Evolutionary conservation across 805 yeast genomes (phyloP), one percentile per base, ranked within the genome.

Genomic region (Suhomyces tanzawaensis): DNA sequence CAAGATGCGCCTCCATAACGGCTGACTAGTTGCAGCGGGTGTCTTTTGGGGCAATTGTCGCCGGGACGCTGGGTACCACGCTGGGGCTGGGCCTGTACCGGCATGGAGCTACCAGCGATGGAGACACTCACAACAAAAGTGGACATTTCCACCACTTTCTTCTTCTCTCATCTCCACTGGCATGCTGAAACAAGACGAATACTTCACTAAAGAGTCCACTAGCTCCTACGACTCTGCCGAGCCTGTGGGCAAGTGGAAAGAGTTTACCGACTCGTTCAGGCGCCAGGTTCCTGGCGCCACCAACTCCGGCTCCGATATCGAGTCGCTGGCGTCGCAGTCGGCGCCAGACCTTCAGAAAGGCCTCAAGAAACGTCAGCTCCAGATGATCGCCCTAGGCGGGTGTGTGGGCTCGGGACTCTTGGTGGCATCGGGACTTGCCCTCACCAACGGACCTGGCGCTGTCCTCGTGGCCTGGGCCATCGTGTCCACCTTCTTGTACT

Each of bases 341-440:
- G 33, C 36, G 25, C 34, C 34, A 21, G 36, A 31, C 16, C 46
- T 57, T 16, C 48, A 52, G 29, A 54, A 55, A 29, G 52, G 53
- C 13, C 53, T 58, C 23, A 60, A 58, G 28, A 55, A 58, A 36
- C 41, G 65, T 35, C 68, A 62, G 39, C 40, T 62, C 7, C 66
- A 58, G 43, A 60, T 68, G 61, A 68, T 68, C 34, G 64, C 71
- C 4, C 50, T 68, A 19, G 70, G 71, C 4, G 70, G 71, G 1
- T 66, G 72, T 44, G 67, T 68, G 14, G 73, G 73, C 0, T 52
- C 63, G 19, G 73, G 73, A 4, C 52, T 68, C 29, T 61, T 68
- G 39, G 64, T 68, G 31, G 73, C 65, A 1, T 55, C 63, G 1
- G 72, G 72, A 1, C 44, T 56, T 28, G 68, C 72, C 12, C 53